Evolutionary conservation across 2,329 filamentous ascomycete species (phyloP), one percentile per base, ranked within the genome.

Genomic region (Colletotrichum sp.): DNA sequence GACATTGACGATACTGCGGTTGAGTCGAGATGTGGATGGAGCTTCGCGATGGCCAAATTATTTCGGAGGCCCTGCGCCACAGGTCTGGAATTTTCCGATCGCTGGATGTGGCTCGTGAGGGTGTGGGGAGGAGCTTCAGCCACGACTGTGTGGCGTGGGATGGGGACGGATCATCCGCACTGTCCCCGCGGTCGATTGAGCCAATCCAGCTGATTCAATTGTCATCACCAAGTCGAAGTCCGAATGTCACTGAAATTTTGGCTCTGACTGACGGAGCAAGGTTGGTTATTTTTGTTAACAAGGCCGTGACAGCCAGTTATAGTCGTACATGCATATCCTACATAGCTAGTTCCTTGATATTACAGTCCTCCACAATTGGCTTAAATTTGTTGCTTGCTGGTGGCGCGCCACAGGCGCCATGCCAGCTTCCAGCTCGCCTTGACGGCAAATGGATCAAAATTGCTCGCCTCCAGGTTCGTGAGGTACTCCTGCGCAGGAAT

Each of bases 361-460:
- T 49, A 57, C 28, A 64, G 5, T 6, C 59, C 24, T 36, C 13
- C 2, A 59, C 8, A 16, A 5, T 2, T 36, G 21, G 8, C 52
- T 49, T 83, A 92, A 79, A 92, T 85, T 77, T 85, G 84, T 62
- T 88, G 83, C 30, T 86, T 88, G n/a, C 86, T 89, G 13, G 89
- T 79, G 4, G 90, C 86, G 71, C 88, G 87, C 89, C 90, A 92
- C 21, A 92, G 84, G 77, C 91, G 94, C 93, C 95, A 98, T 1
- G 97, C 96, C 77, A 99, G 84, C 82, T 92, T 96, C 97, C 97
- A 99, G 78, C 82, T 91, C 85, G 83, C 91, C 88, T 76, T 92
- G 82, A 87, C 93, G 81, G 85, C 94, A 92, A 86, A 99, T 80
- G 90, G 89, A 83, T 99, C 94, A 82, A 99, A 99, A 82, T 99